phyloP scores from a whole-genome alignment of 2,329 filamentous ascomycete genomes.

The Botrytis elliptica region DNA sequence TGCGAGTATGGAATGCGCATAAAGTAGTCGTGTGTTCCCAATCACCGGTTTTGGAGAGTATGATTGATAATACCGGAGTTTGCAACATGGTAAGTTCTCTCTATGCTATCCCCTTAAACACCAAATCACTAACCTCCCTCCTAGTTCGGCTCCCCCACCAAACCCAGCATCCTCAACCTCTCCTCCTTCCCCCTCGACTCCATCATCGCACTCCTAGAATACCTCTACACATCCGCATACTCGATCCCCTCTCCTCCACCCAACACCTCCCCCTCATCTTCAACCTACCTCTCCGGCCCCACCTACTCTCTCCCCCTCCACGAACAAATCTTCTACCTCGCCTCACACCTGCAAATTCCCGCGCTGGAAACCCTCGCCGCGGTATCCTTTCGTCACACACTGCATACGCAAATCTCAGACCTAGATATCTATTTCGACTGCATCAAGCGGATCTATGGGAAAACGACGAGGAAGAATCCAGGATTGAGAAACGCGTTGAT shows the following conservation, averaged over 20 bases:
- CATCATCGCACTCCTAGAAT: constrained; percentile 27
- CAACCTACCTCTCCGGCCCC: not conserved
- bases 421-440: constrained; percentile 19
- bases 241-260: not conserved
- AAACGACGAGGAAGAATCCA: constrained; percentile 14
- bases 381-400: constrained; percentile 23
- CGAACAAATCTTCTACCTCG: constrained; percentile 28
- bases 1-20: constrained; percentile 30
- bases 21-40: constrained; percentile 33
- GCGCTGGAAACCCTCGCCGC: constrained; percentile 23
- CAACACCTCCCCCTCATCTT: constrained; percentile 18
- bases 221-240: constrained; percentile 32
- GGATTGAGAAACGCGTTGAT: constrained; percentile 25
- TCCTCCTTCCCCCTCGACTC: constrained; percentile 22
- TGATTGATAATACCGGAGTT: constrained; percentile 21
- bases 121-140: not conserved
- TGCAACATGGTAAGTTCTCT: not conserved
- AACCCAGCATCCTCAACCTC: constrained; percentile 24
- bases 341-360: constrained; percentile 22
- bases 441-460: constrained; percentile 24
- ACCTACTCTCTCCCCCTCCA: constrained; percentile 26
- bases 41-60: constrained; percentile 28
- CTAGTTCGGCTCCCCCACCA: not conserved
- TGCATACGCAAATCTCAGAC: constrained; percentile 23
- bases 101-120: not conserved